Base-by-base conservation (phyloP, 257 asterid genomes). In the Nicotiana benthamiana region DNA sequence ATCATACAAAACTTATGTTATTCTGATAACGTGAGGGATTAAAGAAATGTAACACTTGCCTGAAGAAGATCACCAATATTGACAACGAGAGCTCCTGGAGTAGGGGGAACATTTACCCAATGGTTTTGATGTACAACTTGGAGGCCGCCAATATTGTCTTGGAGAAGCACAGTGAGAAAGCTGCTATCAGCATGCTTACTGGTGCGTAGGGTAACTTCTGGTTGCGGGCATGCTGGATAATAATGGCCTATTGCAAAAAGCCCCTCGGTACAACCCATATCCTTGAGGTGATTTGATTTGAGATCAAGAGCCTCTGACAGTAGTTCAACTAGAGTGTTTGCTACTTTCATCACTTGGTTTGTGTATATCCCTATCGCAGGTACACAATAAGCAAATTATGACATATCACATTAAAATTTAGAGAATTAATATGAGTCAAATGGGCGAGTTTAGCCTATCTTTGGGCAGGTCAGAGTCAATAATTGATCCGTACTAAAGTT, bases 71-170 rank as follows among this genome's bases (percentile, higher is more conserved):
- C 87, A 32, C 87, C 85, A 20, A 82, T 46, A 67, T 85, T 85
- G 27, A 85, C 81, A 0, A 85, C 76, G 1, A 85, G 82, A 65
- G 87, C 85, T 54, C 83, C 83, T 6, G 83, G 87, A 2, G 79
- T 85, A 8, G 87, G 85, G 28, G 87, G 87, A 30, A 85, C 83
- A 46, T 82, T 70, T 28, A 85, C 87, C 87, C 87, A 85, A 28
- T 82, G 85, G 56, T 85, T 46, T 3, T 82, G 81, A 82, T 85
- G 68, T n/a, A 85, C 82, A 52, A 82, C 83, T 64, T 79, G 87
- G n/a, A 85, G 87, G 28, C 87, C 82, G 8, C 87, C 85, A 0
- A 79, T 27, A 51, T 79, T 52, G 51, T 85, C 87, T 75, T 85
- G 85, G 75, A 85, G 82, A n/a, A 85, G 87, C 27, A 85, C 66